Evolutionary conservation across 176 grass and related monocot species (phyloP), one percentile per base, ranked within the genome.

Genomic region (Phyllostachys edulis): DNA sequence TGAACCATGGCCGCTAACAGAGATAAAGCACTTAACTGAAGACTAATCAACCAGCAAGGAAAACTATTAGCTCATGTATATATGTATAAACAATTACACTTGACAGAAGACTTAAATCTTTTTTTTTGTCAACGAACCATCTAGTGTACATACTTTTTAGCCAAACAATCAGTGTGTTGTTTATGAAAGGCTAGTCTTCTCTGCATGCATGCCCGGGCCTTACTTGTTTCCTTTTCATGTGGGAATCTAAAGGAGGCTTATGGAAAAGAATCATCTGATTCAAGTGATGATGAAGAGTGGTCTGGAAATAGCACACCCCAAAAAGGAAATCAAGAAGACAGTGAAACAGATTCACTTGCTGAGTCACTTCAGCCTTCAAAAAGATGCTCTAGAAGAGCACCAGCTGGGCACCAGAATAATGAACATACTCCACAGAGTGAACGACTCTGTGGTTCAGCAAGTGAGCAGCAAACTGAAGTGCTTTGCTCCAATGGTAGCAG

Each of bases 231-330:
- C 46, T 69, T 79, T 52, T 74, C 50, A 75, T 75, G 51, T 87
- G 80, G 41, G 42, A 89, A 88, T 85, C 54, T 83, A 67, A 87
- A 96, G 97, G 97, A 94, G 67, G 82, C 89, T 63, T 92, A 90
- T 92, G 93, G 71, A 62, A 82, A 96, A 85, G 73, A 49, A 84
- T 90, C 83, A 79, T 91, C 89, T 45, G 81, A 72, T 85, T 88
- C 97, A 78, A 94, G 86, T 84, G 90, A 92, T 38, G 93, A 96
- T 72, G 88, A 94, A 86, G 93, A 92, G 69, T 99, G 97, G 97
- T 87, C 88, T 80, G 93, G 88, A 77, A 65, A 80, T 73, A 80
- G 69, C 54, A 80, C 50, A 85, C 32, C 15, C 6, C 79, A 82
- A 67, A 89, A 90, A 77, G 88, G 64, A 60, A 87, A 90, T 51